phyloP scores from a whole-genome alignment of 176 grass and related monocot species.

The Lolium rigidum region DNA sequence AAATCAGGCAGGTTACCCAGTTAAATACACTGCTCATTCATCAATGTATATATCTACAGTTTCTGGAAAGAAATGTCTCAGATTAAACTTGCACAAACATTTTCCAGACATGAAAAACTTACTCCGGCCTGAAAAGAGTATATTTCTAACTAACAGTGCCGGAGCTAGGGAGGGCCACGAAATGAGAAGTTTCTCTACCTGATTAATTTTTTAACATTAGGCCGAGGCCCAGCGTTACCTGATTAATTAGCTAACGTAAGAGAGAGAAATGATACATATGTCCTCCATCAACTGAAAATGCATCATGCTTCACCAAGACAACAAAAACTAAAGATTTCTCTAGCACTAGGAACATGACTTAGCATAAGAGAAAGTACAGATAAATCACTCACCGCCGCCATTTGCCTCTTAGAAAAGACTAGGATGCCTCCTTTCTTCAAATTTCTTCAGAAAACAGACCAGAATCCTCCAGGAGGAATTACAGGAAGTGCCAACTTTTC shows the following conservation, averaged over 20 bases:
- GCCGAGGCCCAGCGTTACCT: too few relatives aligned
- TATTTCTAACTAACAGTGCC: background rate
- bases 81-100: slow-evolving; percentile 10
- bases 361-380: slow-evolving; percentile 9
- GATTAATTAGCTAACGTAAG: slow-evolving; percentile 22
- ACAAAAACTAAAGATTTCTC: slow-evolving; percentile 13
- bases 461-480: slow-evolving; percentile 20
- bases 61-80: background rate
- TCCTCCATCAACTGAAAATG: background rate
- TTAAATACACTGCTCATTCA: background rate
- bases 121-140: slow-evolving; percentile 13
- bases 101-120: background rate
- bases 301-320: slow-evolving; percentile 14
- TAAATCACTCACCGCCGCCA: slow-evolving; percentile 65
- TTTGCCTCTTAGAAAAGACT: slow-evolving; percentile 28
- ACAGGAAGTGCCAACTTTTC: background rate
- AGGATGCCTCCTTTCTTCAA: slow-evolving; percentile 19
- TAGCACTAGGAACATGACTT: slow-evolving; percentile 21
- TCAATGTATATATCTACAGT: background rate
- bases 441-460: slow-evolving; percentile 9
- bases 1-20: background rate
- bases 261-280: background rate
- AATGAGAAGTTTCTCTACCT: background rate
- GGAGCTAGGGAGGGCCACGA: too few relatives aligned
- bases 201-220: too few relatives aligned